These are phyloP conservation scores for Thuidium tamariscinum DNA, from an alignment of 225 moss, liverwort and hornwort species.

Conservation along the genomic window DNA sequence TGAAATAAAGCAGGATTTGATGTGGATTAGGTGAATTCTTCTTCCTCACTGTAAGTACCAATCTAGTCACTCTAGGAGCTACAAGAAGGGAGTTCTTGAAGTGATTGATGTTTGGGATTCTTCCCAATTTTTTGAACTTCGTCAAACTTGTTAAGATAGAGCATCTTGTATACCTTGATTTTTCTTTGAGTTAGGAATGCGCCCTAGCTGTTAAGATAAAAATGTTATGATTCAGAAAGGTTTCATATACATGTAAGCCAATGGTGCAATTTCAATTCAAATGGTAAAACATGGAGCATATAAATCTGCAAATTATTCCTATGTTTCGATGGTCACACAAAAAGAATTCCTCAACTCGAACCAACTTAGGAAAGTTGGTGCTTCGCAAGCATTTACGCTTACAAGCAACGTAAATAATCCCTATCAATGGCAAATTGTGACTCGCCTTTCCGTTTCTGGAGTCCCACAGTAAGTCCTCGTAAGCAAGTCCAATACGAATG, in stretches of 20 bases:
- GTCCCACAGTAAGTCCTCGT: not conserved
- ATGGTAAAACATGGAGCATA: not conserved
- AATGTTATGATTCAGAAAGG: not conserved
- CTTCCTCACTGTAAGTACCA: not conserved
- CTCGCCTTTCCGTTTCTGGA: not conserved
- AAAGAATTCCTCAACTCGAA: not conserved
- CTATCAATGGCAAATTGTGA: not conserved
- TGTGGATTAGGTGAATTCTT: not conserved
- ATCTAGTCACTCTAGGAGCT: not conserved
- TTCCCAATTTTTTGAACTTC: not conserved
- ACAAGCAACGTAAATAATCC: not conserved
- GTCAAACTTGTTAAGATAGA: not conserved
- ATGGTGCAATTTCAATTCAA: not conserved
- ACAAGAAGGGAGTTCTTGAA: not conserved
- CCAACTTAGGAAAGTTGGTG: not conserved
- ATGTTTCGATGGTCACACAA: not conserved
- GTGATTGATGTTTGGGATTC: not conserved
- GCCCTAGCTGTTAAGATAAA: not conserved
- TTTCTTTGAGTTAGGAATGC: not conserved
- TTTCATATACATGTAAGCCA: not conserved
- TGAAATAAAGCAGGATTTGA: not conserved
- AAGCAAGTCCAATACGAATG: not conserved
- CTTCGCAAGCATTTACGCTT: not conserved
- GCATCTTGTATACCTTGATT: not conserved
- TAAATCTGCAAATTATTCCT: not conserved